These are phyloP conservation scores for Aspergillus ostianus DNA, from an alignment of 495 filamentous ascomycete genomes.

Conservation along the genomic window DNA sequence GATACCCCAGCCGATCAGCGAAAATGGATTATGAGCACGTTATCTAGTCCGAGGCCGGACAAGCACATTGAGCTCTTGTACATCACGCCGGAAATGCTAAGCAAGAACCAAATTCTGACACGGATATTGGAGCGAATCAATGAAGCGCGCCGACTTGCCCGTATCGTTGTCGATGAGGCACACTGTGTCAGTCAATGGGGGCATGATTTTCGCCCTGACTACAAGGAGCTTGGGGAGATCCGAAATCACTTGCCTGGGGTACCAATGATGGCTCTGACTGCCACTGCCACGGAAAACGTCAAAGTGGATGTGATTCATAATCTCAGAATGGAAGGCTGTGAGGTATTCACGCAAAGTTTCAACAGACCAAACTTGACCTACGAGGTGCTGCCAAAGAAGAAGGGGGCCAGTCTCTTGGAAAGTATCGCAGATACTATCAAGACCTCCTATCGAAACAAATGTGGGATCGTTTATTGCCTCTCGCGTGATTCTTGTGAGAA, in stretches of 20 bases:
- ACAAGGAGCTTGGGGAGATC: constrained; percentile 77
- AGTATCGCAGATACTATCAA: constrained; percentile 73
- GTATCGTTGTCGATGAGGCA: constrained; percentile 95
- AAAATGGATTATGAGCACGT: constrained; percentile 54
- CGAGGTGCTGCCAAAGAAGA: constrained; percentile 64
- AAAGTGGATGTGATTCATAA: constrained; percentile 87
- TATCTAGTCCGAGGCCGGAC: constrained; percentile 63
- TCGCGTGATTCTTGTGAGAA: constrained; percentile 80
- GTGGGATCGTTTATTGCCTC: constrained; percentile 93
- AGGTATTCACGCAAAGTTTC: constrained; percentile 84
- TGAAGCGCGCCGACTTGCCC: constrained; percentile 64
- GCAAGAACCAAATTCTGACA: constrained; percentile 65
- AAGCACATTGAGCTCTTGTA: constrained; percentile 80
- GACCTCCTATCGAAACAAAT: constrained; percentile 59
- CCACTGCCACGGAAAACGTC: constrained; percentile 91
- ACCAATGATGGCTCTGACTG: constrained; percentile 90
- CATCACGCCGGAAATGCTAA: constrained; percentile 95
- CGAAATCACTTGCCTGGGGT: constrained; percentile 68
- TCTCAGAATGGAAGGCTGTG: constrained; percentile 72
- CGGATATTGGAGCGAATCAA: constrained; percentile 62
- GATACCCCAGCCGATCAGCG: constrained; percentile 58
- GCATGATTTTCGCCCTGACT: constrained; percentile 97
- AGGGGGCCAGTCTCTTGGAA: constrained; percentile 54
- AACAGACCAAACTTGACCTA: constrained; percentile 91
- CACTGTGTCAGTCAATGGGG: constrained; percentile 99